Base-by-base conservation (phyloP, 257 asterid genomes). In the Echium plantagineum region DNA sequence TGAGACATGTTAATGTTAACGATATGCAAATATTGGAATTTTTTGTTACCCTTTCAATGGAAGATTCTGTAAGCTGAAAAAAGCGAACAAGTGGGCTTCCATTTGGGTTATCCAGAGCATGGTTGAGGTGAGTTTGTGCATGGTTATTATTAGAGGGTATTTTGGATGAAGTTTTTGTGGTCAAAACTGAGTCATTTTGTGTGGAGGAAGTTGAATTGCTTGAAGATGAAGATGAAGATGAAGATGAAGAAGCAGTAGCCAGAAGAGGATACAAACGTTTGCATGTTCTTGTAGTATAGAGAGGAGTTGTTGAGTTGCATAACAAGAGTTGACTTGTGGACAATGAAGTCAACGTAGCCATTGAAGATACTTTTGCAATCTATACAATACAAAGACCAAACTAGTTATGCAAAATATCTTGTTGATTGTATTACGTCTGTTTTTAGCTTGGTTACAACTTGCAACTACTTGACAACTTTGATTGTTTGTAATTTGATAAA, bases 31-130 rank as follows among this genome's bases (percentile, higher is more conserved):
- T 21, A 15, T 28, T 28, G 32, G 32, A 28, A 4, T 28, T 28
- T n/a, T 6, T 52, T 59, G 17, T 54, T 69, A 79, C 95, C 81
- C 72, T 89, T 70, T 89, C 97, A 24, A 86, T 84, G 60, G 80
- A 61, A 19, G 91, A 78, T 72, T 89, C 97, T 6, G 89, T 73
- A 32, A 71, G 67, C 71, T 79, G 81, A 20, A 82, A 59, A 58
- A 89, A 77, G 18, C 63, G 73, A 48, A 81, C 78, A 58, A 84
- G 66, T 2, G 84, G 73, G 79, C 58, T 78, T 19, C 82, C 87
- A 31, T 74, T 82, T 1, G 83, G 79, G 66, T 71, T 79, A 10
- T 68, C 71, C 66, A 70, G 32, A 5, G 80, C 79, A 62, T 71
- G 75, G 51, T 68, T 70, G 62, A 71, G 61, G 2, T 69, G 74